Evolutionary conservation across 805 yeast genomes (phyloP), one percentile per base, ranked within the genome.

Genomic region (Debaryomyces hansenii): DNA sequence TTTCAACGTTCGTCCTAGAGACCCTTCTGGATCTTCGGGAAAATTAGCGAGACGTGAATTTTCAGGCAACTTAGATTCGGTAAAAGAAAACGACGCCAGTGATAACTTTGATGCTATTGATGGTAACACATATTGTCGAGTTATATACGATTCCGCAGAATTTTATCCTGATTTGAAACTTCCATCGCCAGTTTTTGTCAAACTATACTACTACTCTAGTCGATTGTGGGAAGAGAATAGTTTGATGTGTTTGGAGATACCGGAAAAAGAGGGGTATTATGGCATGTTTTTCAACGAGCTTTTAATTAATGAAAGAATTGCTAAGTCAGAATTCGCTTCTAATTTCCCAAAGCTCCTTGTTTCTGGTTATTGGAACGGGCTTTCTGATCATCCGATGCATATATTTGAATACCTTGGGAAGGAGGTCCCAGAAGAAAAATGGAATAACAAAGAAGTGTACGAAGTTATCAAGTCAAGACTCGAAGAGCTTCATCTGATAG

Each of bases 131-230:
- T 27, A 15, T 29, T 40, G 43, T 40, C 36, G 43, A 18, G 37
- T 24, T 24, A 24, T 24, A 24, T 24, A 24, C 10, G 27, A 24
- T 24, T 24, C 27, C 10, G 27, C 27, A 7, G 20, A 41, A 18
- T 41, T 37, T 34, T 41, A 41, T 18, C 44, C 44, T n/a, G 12
- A 28, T 41, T 32, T 41, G 20, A 20, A 37, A 12, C 44, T 33
- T 29, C 44, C 44, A 28, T 27, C 24, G 8, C 18, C 32, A 8
- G 44, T 41, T 37, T 33, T 41, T 32, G 44, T 41, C 21, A 41
- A 41, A 20, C 32, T 41, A 29, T 41, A 41, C 37, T 20, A 41
- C 24, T 41, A 32, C 21, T 32, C 44, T 15, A 24, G 27, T 37
- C 27, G 27, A 24, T 24, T 24, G 27, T 24, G 27, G 27, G 27